These are phyloP conservation scores for Dalbergia oliveri DNA, from an alignment of 306 rosid species.

Conservation along the genomic window DNA sequence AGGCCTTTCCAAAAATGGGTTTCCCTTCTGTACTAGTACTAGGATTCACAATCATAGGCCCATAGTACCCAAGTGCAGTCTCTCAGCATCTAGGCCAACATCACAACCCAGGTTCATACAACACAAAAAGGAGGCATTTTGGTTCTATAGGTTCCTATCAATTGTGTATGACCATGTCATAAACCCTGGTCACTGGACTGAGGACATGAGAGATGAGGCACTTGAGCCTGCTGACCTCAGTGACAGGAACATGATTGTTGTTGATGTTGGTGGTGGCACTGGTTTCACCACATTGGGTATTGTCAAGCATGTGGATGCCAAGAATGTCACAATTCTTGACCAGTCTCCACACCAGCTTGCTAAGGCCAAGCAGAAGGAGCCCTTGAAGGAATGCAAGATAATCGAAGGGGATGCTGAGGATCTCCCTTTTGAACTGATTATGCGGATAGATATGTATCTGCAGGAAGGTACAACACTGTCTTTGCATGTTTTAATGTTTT, in stretches of 20 bases:
- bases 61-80: conserved; percentile 59
- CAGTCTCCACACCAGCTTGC: conserved; percentile 98
- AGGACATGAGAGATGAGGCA: conserved; percentile 96
- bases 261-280: conserved; percentile 94
- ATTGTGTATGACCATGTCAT: conserved; percentile 90
- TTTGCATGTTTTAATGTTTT: not conserved
- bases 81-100: conserved; percentile 79
- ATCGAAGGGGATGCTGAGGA: conserved; percentile 95
- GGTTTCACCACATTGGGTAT: conserved; percentile 93
- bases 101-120: conserved; percentile 95
- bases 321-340: conserved; percentile 90
- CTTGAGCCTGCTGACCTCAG: conserved; percentile 90
- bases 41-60: conserved; percentile 50
- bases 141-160: conserved; percentile 93
- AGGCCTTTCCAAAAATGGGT: conserved; percentile 53
- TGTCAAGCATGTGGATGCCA: conserved; percentile 90
- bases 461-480: conserved; percentile 70
- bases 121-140: conserved; percentile 92
- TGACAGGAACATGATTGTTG: conserved; percentile 75
- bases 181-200: conserved; percentile 97
- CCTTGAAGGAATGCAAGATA: conserved; percentile 84
- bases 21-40: conserved; percentile 33
- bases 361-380: conserved; percentile 87
- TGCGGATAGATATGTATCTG: conserved; percentile 93
- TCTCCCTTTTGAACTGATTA: conserved; percentile 90